These are phyloP conservation scores for Westerdykella sp. DNA, from an alignment of 2,329 filamentous ascomycete species.

Conservation along the genomic window DNA sequence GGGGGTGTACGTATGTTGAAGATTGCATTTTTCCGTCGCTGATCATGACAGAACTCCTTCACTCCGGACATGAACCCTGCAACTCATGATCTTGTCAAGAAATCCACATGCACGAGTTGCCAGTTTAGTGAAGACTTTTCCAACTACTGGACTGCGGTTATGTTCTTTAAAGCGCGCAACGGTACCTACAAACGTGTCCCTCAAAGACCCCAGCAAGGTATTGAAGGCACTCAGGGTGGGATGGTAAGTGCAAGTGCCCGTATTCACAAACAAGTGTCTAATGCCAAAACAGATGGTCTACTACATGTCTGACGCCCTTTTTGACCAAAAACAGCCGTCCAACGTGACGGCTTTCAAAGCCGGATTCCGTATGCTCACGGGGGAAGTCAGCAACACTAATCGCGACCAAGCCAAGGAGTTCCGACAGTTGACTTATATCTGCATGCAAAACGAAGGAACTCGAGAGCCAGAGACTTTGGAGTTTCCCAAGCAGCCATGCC, in stretches of 20 bases:
- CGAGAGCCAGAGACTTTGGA: conserved; percentile 19
- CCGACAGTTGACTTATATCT: conserved; percentile 27
- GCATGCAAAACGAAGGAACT: conserved; percentile 25
- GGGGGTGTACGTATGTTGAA: conserved; percentile 27
- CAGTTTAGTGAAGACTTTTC: conserved; percentile 40
- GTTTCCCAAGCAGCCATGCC: conserved; percentile 20
- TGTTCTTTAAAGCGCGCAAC: conserved; percentile 24
- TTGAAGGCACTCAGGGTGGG: conserved; percentile 39
- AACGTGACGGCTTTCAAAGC: conserved; percentile 40
- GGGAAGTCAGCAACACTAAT: conserved; percentile 31
- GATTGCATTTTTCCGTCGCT: neutral
- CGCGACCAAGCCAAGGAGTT: conserved; percentile 24
- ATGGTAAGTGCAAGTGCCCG: conserved; percentile 12
- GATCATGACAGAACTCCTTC: conserved; percentile 37
- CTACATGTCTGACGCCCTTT: conserved; percentile 39
- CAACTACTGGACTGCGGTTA: conserved; percentile 30
- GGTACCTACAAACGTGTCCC: conserved; percentile 39
- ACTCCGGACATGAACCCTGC: conserved; percentile 39
- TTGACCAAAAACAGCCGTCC: conserved; percentile 25
- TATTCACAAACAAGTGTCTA: neutral
- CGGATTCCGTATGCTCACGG: conserved; percentile 46
- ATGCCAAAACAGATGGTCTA: conserved; percentile 36
- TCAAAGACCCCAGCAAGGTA: conserved; percentile 40
- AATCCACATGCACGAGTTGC: conserved; percentile 40
- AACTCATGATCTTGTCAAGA: conserved; percentile 22